phyloP scores from a whole-genome alignment of 2,329 filamentous ascomycete genomes.

The Cladosporium sp. region DNA sequence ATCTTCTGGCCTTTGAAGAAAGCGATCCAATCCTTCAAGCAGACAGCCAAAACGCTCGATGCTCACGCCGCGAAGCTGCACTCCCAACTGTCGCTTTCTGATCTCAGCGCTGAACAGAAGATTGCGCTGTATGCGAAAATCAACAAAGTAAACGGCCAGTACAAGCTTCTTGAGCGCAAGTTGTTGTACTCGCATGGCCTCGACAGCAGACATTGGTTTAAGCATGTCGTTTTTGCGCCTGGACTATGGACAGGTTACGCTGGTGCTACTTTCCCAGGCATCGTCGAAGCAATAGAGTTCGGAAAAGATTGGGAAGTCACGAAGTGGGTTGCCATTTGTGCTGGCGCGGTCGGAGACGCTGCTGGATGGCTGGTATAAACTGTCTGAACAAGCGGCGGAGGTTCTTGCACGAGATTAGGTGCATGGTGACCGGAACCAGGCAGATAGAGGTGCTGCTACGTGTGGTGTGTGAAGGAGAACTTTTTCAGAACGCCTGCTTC shows the following conservation, averaged over 20 bases:
- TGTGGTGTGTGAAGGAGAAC: no score
- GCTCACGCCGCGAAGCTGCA: constrained; percentile 13
- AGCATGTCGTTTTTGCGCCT: constrained; percentile 90
- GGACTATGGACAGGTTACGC: constrained; percentile 89
- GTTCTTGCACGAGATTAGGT: neutral
- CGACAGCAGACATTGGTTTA: constrained; percentile 82
- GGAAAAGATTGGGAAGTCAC: constrained; percentile 35
- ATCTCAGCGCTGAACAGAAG: constrained; percentile 49
- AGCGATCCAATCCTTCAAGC: constrained; percentile 35
- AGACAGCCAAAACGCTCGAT: neutral
- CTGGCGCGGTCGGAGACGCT: constrained; percentile 32
- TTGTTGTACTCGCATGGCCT: constrained; percentile 75
- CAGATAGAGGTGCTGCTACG: no score
- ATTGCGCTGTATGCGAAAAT: constrained; percentile 37
- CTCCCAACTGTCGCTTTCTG: constrained; percentile 41
- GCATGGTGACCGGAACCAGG: neutral
- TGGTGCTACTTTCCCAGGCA: constrained; percentile 63
- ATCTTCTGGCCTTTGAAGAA: constrained; percentile 35
- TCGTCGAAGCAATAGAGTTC: constrained; percentile 59
- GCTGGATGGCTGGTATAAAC: constrained; percentile 13
- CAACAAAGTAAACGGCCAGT: constrained; percentile 67
- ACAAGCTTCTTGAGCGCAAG: constrained; percentile 76
- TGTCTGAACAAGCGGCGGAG: neutral
- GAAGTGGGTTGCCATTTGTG: constrained; percentile 43
- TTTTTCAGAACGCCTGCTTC: no score